A percentile compares a stretch with the other conserved stretches of the same genome.
phyloP scores from a whole-genome alignment of 2,329 filamentous ascomycete genomes.

The Rachicladosporium sp. region DNA sequence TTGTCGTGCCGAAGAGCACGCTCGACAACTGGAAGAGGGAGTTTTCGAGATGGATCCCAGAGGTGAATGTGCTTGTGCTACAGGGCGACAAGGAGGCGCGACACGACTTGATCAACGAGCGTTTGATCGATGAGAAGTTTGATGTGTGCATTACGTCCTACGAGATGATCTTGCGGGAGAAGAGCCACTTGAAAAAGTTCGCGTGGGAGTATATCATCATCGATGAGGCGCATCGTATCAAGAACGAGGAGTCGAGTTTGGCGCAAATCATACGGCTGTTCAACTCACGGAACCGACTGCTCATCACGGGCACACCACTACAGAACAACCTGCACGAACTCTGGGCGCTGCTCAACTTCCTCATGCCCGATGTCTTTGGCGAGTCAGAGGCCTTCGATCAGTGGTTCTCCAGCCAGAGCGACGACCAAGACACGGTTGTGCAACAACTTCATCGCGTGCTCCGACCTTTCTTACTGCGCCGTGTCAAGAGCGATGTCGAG shows the following conservation, averaged over 20 bases:
- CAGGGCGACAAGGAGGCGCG: conserved; percentile 94
- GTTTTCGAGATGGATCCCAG: conserved; percentile 86
- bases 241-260: conserved; percentile 83
- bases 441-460: conserved; percentile 90
- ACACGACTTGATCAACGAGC: conserved; percentile 74
- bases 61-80: conserved; percentile 84
- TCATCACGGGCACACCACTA: conserved; percentile 92
- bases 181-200: conserved; percentile 89
- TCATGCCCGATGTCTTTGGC: conserved; percentile 95
- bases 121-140: conserved; percentile 86
- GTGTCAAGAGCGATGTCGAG: conserved; percentile 95
- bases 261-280: conserved; percentile 95
- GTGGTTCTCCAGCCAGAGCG: conserved; percentile 87
- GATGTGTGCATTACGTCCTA: conserved; percentile 98
- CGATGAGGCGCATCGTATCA: conserved; percentile 95
- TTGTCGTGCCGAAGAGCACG: conserved; percentile 91
- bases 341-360: conserved; percentile 93
- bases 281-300: conserved; percentile 82
- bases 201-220: conserved; percentile 99
- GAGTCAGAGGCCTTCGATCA: conserved; percentile 94
- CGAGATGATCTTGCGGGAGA: conserved; percentile 95
- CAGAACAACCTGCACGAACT: conserved; percentile 98
- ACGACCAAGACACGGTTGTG: conserved; percentile 88
- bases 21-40: conserved; percentile 98
- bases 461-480: conserved; percentile 82